Evolutionary conservation across 2,329 filamentous ascomycete genomes (phyloP).

Genomic region (Aspergillus piperis): DNA sequence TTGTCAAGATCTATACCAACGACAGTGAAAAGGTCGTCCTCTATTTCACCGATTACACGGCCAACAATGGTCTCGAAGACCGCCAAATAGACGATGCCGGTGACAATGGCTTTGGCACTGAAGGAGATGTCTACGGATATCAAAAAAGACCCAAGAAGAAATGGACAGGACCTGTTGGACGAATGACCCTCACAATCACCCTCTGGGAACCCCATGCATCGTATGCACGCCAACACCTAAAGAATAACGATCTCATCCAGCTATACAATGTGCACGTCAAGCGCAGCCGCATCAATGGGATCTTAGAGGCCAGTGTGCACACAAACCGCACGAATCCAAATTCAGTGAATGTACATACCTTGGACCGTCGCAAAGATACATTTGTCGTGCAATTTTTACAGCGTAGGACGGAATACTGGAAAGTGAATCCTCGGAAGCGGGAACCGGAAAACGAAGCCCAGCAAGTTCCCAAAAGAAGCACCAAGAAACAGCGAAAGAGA

Average conservation of each 20-base stretch:
- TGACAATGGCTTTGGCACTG: conserved; percentile 33
- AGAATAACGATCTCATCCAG: conserved; percentile 62
- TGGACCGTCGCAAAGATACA: conserved; percentile 51
- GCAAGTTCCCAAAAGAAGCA: conserved; percentile 36
- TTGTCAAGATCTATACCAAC: conserved; percentile 59
- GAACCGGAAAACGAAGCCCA: conserved; percentile 26
- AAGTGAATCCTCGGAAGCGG: conserved; percentile 41
- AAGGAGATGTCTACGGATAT: conserved; percentile 62
- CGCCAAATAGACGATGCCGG: conserved; percentile 45
- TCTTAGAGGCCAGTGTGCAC: conserved; percentile 72
- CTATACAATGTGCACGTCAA: conserved; percentile 75
- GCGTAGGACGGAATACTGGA: conserved; percentile 67
- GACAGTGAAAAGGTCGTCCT: conserved; percentile 57
- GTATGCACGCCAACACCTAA: conserved; percentile 59
- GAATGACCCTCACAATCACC: conserved; percentile 69
- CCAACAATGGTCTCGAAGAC: conserved; percentile 65
- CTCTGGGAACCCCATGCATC: conserved; percentile 68
- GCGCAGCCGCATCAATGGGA: conserved; percentile 50
- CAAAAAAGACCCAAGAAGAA: conserved; percentile 37
- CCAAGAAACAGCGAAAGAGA: conserved; percentile 7
- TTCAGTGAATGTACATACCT: conserved; percentile 60
- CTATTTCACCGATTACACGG: conserved; percentile 82
- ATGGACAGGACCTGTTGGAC: conserved; percentile 76
- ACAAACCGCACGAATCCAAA: conserved; percentile 55
- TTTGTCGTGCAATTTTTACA: conserved; percentile 60